Percentiles rank a stretch among this genome's conserved stretches.
Conservation (phyloP, 768 basidiomycete species). For the Russula earlei region DNA sequence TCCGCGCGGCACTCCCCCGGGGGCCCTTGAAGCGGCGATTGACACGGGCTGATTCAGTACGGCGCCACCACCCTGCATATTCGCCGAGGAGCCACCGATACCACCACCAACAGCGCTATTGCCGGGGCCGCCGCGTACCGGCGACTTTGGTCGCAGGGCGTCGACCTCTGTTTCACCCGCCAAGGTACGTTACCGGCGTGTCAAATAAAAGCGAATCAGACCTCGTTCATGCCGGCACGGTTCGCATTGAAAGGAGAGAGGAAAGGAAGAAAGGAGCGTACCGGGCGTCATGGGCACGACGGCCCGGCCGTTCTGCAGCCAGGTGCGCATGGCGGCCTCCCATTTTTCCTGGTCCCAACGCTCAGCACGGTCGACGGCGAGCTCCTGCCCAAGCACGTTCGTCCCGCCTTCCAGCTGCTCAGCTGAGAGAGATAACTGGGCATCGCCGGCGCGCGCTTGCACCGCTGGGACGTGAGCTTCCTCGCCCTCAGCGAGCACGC, state of each 20-base stretch:
- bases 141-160: slow-evolving; percentile 76
- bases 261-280: slow-evolving; percentile 11
- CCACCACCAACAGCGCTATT: slow-evolving; percentile 21
- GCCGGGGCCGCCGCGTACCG: slow-evolving; percentile 38
- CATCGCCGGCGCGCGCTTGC: slow-evolving; percentile 20
- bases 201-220: no score
- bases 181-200: not conserved
- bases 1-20: slow-evolving; percentile 20
- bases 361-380: slow-evolving; percentile 26
- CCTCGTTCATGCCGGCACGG: not conserved
- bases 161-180: slow-evolving; percentile 52
- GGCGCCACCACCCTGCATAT: not conserved
- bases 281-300: slow-evolving; percentile 61
- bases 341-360: slow-evolving; percentile 56
- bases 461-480: slow-evolving; percentile 40
- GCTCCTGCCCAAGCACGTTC: slow-evolving; percentile 22
- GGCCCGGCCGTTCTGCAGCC: slow-evolving; percentile 31
- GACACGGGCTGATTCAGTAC: not conserved
- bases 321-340: slow-evolving; percentile 51
- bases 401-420: slow-evolving; percentile 29
- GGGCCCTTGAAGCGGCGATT: no score
- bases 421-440: slow-evolving; percentile 14
- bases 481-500: slow-evolving; percentile 61
- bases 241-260: no score
- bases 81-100: slow-evolving; percentile 6